A percentile compares a stretch with the other conserved stretches of the same genome.
Conservation (phyloP, 352 stramenopile species). For the Phytophthora hybrid region DNA sequence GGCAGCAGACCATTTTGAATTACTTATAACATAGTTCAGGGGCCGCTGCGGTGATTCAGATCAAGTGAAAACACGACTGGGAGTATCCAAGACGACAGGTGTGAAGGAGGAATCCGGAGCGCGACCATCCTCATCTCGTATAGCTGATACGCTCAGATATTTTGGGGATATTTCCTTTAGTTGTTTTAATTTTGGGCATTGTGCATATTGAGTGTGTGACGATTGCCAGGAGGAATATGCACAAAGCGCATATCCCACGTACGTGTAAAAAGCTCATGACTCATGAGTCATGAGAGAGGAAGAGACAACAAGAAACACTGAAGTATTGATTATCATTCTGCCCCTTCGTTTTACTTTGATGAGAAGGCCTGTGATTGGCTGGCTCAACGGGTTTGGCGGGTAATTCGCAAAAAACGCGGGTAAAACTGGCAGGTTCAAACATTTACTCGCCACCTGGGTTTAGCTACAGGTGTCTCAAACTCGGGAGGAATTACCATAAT, state of each 20-base stretch:
- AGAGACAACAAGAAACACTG: background rate
- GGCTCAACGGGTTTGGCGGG: conserved; percentile 24
- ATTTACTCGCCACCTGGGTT: conserved; percentile 4
- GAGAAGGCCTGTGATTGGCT: background rate
- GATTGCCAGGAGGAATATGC: conserved; percentile 15
- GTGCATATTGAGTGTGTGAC: conserved; percentile 18
- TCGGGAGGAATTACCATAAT: too few species aligned
- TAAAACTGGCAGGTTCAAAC: conserved; percentile 21
- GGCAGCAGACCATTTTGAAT: conserved; percentile 58
- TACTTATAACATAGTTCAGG: conserved; percentile 65
- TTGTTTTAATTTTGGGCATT: conserved; percentile 20
- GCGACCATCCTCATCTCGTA: conserved; percentile 6
- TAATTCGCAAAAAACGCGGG: conserved; percentile 31
- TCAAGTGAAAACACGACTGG: background rate
- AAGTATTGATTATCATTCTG: too few species aligned
- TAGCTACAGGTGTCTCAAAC: conserved; percentile 4
- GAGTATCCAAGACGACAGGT: conserved; percentile 12
- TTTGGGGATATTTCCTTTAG: conserved; percentile 30
- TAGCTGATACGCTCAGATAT: conserved; percentile 21
- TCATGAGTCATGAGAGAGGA: too few species aligned
- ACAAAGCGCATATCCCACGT: conserved; percentile 25
- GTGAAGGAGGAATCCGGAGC: conserved; percentile 15
- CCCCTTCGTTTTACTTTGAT: background rate
- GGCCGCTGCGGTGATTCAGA: conserved; percentile 12
- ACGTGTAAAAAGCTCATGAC: conserved; percentile 11